Conservation (phyloP, 495 filamentous ascomycete genomes). For the Trichoderma parareesei region DNA sequence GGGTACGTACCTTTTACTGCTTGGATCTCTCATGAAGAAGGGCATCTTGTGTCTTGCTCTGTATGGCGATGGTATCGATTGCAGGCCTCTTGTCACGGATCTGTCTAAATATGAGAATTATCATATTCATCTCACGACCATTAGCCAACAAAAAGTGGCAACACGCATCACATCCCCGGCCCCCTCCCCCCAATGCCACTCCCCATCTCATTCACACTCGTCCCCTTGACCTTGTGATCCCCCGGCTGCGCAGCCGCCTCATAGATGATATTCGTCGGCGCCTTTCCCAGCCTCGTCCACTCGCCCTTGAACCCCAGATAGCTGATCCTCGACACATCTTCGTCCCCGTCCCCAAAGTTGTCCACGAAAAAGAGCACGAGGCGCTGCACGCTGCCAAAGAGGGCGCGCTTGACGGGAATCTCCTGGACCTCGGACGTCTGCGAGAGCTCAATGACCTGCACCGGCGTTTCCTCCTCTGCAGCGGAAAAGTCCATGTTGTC, state of each 20-base stretch:
- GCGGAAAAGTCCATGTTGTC: slow-evolving; percentile 76
- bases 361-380: slow-evolving; percentile 79
- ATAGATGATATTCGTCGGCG: slow-evolving; percentile 79
- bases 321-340: slow-evolving; percentile 67
- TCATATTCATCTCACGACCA: background rate
- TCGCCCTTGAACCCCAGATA: slow-evolving; percentile 93
- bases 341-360: slow-evolving; percentile 58
- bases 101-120: too few relatives aligned
- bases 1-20: background rate
- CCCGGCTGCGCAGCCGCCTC: slow-evolving; percentile 87
- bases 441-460: slow-evolving; percentile 69
- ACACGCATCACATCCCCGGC: background rate
- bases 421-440: slow-evolving; percentile 80
- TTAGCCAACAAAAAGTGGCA: background rate
- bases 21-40: background rate
- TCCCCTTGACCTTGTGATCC: slow-evolving; percentile 60
- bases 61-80: too few relatives aligned
- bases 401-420: slow-evolving; percentile 69
- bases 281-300: slow-evolving; percentile 75
- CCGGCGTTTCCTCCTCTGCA: slow-evolving; percentile 59
- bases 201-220: slow-evolving; percentile 39
- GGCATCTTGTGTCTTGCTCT: too few relatives aligned
- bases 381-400: slow-evolving; percentile 73
- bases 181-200: slow-evolving; percentile 31
- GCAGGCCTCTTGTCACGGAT: too few relatives aligned